These are phyloP conservation scores for Heterobasidion parviporum DNA, from an alignment of 1,284 basidiomycete genomes.

Conservation along the genomic window DNA sequence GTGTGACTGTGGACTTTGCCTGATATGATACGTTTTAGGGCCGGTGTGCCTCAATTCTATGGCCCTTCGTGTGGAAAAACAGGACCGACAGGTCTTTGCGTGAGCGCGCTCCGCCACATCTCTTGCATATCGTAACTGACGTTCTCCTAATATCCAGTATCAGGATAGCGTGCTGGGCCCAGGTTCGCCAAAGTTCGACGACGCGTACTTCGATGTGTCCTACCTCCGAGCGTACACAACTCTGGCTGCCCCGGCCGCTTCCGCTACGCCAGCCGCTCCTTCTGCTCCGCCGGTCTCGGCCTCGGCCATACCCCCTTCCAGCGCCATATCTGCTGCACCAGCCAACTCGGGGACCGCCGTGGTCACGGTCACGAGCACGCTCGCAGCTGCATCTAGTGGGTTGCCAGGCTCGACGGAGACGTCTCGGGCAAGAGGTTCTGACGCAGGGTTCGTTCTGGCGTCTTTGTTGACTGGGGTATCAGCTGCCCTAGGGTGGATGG, in stretches of 20 bases:
- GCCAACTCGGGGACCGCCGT: neutral
- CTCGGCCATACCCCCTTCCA: no score
- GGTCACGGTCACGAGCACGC: slow-evolving; percentile 1
- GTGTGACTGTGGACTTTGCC: neutral
- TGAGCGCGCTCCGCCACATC: slow-evolving; percentile 6
- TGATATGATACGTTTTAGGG: neutral
- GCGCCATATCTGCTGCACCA: no score
- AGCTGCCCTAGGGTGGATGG: neutral
- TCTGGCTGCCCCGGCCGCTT: slow-evolving; percentile 12
- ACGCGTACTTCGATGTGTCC: slow-evolving; percentile 45
- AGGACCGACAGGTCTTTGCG: slow-evolving; percentile 32
- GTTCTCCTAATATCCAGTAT: slow-evolving; percentile 23
- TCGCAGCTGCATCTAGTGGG: neutral
- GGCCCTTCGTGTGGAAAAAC: slow-evolving; percentile 26
- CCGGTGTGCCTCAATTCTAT: slow-evolving; percentile 22
- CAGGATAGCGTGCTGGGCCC: slow-evolving; percentile 46
- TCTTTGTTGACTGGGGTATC: neutral
- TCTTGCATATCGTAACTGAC: neutral
- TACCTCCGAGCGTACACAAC: slow-evolving; percentile 40
- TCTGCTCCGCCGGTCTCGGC: no score
- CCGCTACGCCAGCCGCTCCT: neutral
- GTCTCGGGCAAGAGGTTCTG: neutral
- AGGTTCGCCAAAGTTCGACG: slow-evolving; percentile 43
- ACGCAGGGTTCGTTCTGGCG: neutral
- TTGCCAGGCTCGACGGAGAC: neutral